These are phyloP conservation scores for Evernia prunastri DNA, from an alignment of 495 filamentous ascomycete species.

Conservation along the genomic window DNA sequence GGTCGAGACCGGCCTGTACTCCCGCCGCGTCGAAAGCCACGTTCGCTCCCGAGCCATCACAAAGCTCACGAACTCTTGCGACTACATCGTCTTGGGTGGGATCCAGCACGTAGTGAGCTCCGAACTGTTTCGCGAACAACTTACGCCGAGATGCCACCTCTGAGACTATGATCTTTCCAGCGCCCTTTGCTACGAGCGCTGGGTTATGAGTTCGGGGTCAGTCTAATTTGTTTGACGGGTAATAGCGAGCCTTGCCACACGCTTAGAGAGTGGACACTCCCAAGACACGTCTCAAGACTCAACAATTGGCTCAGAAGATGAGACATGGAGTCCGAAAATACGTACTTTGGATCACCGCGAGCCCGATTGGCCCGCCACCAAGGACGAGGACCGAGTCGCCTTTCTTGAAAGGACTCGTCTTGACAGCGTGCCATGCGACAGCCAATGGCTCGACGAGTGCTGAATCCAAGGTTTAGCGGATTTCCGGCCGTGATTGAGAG, in stretches of 20 bases:
- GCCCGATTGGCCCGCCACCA: conserved; percentile 57
- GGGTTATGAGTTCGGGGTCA: no score
- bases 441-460: conserved; percentile 58
- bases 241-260: no score
- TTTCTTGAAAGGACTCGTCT: conserved; percentile 43
- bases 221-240: no score
- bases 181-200: conserved; percentile 45
- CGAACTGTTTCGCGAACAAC: conserved; percentile 44
- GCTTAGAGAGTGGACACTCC: no score
- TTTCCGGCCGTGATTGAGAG: not conserved
- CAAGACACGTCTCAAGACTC: no score
- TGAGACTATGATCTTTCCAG: conserved; percentile 49
- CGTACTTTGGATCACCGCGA: conserved; percentile 52
- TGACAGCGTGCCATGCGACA: conserved; percentile 61
- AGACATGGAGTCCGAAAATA: no score
- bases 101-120: conserved; percentile 50
- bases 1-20: conserved; percentile 45
- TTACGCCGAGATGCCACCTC: conserved; percentile 48
- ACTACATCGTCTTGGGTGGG: conserved; percentile 48
- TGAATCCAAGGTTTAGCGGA: conserved; percentile 18
- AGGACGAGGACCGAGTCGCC: conserved; percentile 47
- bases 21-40: conserved; percentile 56
- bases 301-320: no score
- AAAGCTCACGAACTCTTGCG: conserved; percentile 39
- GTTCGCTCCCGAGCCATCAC: conserved; percentile 45